Evolutionary conservation across 371 early-diverging fungal genomes (phyloP), one percentile per base, ranked within the genome.

Genomic region (Mortierella polycephala): DNA sequence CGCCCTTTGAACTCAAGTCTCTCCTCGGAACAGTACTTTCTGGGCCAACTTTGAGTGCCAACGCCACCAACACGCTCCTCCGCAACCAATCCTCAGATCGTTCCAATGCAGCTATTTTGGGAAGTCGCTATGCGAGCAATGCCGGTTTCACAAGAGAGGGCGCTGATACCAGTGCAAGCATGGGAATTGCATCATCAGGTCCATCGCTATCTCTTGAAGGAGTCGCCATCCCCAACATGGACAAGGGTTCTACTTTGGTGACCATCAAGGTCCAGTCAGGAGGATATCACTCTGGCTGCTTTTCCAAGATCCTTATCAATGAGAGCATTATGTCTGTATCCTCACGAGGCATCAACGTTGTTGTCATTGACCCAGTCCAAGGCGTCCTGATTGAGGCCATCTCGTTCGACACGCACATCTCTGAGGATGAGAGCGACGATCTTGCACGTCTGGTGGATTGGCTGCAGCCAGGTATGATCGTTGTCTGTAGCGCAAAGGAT

Each of bases 1-100:
- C 91, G 18, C 95, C 95, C 0, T 94, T 87, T 74, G 94, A 95
- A 64, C 81, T 94, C 77, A 92, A 94, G 69, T 86, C 90, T 0
- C 82, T 95, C 2, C 76, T 96, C 18, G 87, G 85, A 50, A 91
- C 93, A 21, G 90, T 95, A 45, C 79, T 96, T 30, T 90, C 91
- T 7, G 92, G 93, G 1, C 89, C 91, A 1, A 83, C 83, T 8
- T 73, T 90, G 65, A 83, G 85, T 20, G 55, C 75, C 40, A 82
- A 75, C 47, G 84, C 83, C 4, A 77, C 83, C 18, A 83, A 83
- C 49, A 85, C 84, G 21, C 66, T 86, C 51, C 80, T 87, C 7
- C 84, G 85, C 53, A 86, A 85, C 64, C 83, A 83, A 21, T 82
- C 85, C 40, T 85, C 83, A 14, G 82, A 86, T 51, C 75, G 84